Evolutionary conservation across 2,329 filamentous ascomycete genomes (phyloP).

Genomic region (Zarea fungicola): DNA sequence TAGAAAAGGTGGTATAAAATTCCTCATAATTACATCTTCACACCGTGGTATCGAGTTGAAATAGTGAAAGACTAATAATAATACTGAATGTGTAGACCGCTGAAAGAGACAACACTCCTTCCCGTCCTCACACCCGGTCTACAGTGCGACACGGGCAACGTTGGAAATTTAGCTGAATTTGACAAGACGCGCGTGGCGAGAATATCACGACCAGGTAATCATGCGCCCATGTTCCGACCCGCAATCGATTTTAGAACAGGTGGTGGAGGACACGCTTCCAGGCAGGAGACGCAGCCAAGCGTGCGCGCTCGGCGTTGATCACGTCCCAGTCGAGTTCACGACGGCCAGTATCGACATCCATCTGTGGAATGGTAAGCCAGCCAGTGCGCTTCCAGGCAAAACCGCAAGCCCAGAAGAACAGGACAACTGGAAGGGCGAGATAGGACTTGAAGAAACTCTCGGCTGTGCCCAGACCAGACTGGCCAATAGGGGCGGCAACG

Average conservation of each 20-base stretch:
- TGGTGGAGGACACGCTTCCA: conserved; percentile 36
- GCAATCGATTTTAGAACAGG: conserved; percentile 25
- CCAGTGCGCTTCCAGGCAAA: conserved; percentile 61
- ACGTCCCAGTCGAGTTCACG: conserved; percentile 59
- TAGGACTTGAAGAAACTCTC: conserved; percentile 50
- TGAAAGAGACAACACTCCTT: no score
- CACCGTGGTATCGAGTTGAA: conserved; percentile 9
- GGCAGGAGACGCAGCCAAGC: conserved; percentile 42
- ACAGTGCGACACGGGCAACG: no score
- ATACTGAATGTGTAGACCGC: not conserved
- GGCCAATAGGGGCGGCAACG: conserved; percentile 35
- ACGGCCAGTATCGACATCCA: conserved; percentile 63
- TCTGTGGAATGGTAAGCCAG: conserved; percentile 54
- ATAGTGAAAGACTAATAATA: conserved; percentile 6
- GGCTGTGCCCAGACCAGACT: conserved; percentile 30
- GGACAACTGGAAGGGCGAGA: conserved; percentile 48
- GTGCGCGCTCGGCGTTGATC: conserved; percentile 49
- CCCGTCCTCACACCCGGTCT: no score
- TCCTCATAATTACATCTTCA: conserved; percentile 1
- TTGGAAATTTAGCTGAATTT: no score
- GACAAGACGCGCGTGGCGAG: no score
- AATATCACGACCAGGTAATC: no score
- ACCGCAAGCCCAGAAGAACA: conserved; percentile 50
- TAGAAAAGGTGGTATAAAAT: not conserved
- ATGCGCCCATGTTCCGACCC: not conserved